Evolutionary conservation across 1,284 basidiomycete genomes (phyloP).

Genomic region (Austroboletus sp.): DNA sequence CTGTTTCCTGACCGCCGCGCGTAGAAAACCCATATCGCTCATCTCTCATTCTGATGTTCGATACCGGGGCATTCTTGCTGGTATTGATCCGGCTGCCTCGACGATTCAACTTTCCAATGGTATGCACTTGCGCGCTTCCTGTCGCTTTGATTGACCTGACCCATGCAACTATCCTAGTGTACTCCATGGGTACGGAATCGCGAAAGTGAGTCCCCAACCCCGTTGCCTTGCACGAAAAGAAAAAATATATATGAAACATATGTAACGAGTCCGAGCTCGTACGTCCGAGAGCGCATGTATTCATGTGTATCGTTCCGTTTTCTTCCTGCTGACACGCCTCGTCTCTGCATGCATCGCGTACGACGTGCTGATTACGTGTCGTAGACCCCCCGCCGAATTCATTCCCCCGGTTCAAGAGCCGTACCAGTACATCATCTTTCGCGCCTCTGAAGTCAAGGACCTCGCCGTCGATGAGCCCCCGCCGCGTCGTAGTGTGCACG

Average conservation of each 20-base stretch:
- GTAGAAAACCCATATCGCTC: constrained; percentile 83
- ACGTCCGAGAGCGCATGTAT: constrained; percentile 62
- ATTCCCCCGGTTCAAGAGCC: constrained; percentile 72
- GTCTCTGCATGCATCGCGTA: constrained; percentile 2
- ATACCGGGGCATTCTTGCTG: constrained; percentile 79
- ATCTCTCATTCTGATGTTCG: constrained; percentile 87
- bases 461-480: constrained; percentile 65
- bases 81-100: constrained; percentile 75
- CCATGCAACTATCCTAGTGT: constrained; percentile 44
- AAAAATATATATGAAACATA: constrained; percentile 38
- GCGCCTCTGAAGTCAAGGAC: constrained; percentile 76
- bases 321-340: constrained; percentile 58
- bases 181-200: constrained; percentile 82
- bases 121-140: constrained; percentile 30
- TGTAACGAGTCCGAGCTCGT: constrained; percentile 51
- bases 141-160: neutral
- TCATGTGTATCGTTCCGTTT: constrained; percentile 68
- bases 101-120: constrained; percentile 85
- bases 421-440: constrained; percentile 77
- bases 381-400: constrained; percentile 62
- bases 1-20: neutral
- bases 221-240: neutral
- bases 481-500: constrained; percentile 57
- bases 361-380: constrained; percentile 12
- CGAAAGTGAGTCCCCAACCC: constrained; percentile 52